Percentiles rank a stretch among this genome's conserved stretches.
These are phyloP conservation scores for Oryza brachyantha DNA, from an alignment of 176 grass and related monocot genomes.

Conservation along the genomic window DNA sequence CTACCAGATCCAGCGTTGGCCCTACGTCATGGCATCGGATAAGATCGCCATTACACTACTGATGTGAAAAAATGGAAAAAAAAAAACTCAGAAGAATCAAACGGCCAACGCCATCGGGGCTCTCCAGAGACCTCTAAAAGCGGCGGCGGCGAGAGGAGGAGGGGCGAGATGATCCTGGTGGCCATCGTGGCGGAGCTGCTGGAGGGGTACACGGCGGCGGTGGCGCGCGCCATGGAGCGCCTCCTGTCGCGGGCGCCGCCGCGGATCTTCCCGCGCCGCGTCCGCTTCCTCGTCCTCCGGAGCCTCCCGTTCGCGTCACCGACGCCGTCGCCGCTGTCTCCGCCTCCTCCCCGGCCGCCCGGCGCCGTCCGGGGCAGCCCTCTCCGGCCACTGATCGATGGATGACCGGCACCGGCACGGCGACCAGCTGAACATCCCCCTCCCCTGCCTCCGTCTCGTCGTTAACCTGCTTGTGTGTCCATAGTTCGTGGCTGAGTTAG, in stretches of 20 bases:
- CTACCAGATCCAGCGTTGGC: neutral
- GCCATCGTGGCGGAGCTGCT: constrained; percentile 49
- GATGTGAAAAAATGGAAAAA: neutral
- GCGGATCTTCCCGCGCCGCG: constrained; percentile 39
- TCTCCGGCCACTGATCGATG: neutral
- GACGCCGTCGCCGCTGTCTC: neutral
- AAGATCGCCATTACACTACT: neutral
- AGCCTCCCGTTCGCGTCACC: constrained; percentile 35
- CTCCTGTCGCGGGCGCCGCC: constrained; percentile 34
- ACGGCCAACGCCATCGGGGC: neutral
- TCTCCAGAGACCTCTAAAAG: neutral
- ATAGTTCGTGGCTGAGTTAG: neutral
- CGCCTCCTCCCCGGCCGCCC: constrained; percentile 27
- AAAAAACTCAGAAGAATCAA: too few species aligned
- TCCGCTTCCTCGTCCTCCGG: constrained; percentile 45
- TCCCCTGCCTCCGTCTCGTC: neutral
- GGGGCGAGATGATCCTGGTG: constrained; percentile 46
- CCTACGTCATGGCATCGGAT: neutral
- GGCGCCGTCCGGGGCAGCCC: neutral
- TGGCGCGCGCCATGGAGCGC: constrained; percentile 54
- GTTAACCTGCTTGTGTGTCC: neutral
- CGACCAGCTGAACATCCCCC: too few species aligned
- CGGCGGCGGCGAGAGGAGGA: too few species aligned
- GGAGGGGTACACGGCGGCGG: constrained; percentile 54
- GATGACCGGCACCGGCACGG: too few species aligned